phyloP scores from a whole-genome alignment of 2,329 filamentous ascomycete species.

The Pestalotiopsis sp. region DNA sequence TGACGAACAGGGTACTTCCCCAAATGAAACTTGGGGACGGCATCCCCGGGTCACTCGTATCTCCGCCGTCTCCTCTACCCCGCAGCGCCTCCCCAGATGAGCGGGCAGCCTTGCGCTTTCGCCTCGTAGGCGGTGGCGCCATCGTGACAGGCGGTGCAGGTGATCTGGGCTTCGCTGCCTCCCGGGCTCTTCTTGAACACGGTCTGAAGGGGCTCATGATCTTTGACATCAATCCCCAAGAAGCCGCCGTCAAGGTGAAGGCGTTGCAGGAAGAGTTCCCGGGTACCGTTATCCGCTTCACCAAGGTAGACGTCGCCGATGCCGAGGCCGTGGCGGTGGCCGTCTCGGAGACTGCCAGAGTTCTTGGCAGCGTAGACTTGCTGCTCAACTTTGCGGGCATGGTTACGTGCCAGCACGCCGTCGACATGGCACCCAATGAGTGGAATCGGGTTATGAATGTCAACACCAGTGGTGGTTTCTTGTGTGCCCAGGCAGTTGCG shows the following conservation, averaged over 20 bases:
- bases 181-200: constrained; percentile 33
- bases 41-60: constrained; percentile 22
- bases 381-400: constrained; percentile 70
- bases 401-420: constrained; percentile 62
- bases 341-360: constrained; percentile 32
- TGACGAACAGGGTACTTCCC: constrained; percentile 26
- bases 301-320: constrained; percentile 62
- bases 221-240: constrained; percentile 30
- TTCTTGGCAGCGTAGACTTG: constrained; percentile 55
- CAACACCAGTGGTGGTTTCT: constrained; percentile 72
- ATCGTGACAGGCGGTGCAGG: constrained; percentile 33
- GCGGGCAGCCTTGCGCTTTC: constrained; percentile 29
- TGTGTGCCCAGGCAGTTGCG: constrained; percentile 67
- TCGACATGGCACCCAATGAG: constrained; percentile 59
- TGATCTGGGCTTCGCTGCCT: constrained; percentile 30
- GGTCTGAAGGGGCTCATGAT: constrained; percentile 32
- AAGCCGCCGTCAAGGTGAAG: constrained; percentile 39
- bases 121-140: constrained; percentile 30
- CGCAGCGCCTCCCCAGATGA: constrained; percentile 19
- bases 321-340: constrained; percentile 44
- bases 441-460: constrained; percentile 70
- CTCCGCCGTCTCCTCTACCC: constrained; percentile 26
- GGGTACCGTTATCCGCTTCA: constrained; percentile 47
- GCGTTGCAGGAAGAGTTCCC: constrained; percentile 58
- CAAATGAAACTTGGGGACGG: constrained; percentile 27